A percentile compares a stretch with the other conserved stretches of the same genome.
phyloP scores from a whole-genome alignment of 371 early-diverging fungal genomes.

The Mucor plumbeus region DNA sequence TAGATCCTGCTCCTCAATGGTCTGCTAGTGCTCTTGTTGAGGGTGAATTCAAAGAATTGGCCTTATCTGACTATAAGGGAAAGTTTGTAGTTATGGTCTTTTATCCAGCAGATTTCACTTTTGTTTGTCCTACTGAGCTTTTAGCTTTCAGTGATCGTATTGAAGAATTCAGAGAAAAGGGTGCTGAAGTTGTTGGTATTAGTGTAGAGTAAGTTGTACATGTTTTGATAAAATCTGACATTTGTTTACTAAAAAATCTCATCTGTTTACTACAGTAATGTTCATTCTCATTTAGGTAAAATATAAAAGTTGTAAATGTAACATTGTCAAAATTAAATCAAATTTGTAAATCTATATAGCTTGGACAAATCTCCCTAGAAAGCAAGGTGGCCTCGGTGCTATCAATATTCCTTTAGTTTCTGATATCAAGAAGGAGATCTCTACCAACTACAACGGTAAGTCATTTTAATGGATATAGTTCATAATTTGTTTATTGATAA shows the following conservation, averaged over 20 bases:
- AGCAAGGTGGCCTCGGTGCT: slow-evolving; percentile 90
- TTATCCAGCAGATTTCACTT: slow-evolving; percentile 66
- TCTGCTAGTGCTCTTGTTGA: slow-evolving; percentile 76
- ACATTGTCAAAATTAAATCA: not conserved
- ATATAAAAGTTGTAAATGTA: not conserved
- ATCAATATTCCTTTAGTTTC: slow-evolving; percentile 83
- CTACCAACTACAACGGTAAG: slow-evolving; percentile 84
- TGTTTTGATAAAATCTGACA: not conserved
- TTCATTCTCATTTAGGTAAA: slow-evolving; percentile 56
- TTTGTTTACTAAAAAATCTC: not conserved
- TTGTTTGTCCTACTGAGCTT: slow-evolving; percentile 94
- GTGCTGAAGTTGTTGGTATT: slow-evolving; percentile 79
- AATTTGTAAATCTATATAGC: slow-evolving; percentile 46
- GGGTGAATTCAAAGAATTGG: slow-evolving; percentile 80
- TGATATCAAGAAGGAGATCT: slow-evolving; percentile 87
- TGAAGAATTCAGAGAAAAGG: slow-evolving; percentile 79
- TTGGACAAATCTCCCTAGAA: slow-evolving; percentile 64
- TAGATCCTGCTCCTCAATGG: slow-evolving; percentile 77
- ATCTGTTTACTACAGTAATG: slow-evolving; percentile 30
- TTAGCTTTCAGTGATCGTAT: slow-evolving; percentile 87
- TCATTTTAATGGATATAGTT: slow-evolving; percentile 28
- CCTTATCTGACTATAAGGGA: slow-evolving; percentile 90
- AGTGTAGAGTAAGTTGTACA: slow-evolving; percentile 74
- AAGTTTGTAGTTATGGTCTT: slow-evolving; percentile 59
- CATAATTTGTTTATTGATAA: slow-evolving; percentile 14